These are phyloP conservation scores for Colletotrichum brevisporum DNA, from an alignment of 2,329 filamentous ascomycete genomes.

Conservation along the genomic window DNA sequence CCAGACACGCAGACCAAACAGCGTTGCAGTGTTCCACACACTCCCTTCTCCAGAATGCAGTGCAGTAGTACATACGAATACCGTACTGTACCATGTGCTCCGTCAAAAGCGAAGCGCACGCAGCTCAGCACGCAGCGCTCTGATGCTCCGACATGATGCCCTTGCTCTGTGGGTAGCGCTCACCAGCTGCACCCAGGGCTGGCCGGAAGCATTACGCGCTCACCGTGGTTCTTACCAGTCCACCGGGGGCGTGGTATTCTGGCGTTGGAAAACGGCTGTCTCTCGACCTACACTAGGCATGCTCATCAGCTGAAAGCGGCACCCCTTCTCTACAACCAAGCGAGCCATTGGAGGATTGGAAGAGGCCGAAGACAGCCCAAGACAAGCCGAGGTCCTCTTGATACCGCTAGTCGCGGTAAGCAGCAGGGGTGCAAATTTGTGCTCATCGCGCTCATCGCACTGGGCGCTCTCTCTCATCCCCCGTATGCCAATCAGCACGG, in stretches of 20 bases:
- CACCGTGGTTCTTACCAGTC: slow-evolving; percentile 11
- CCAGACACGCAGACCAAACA: slow-evolving; percentile 21
- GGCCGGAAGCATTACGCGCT: slow-evolving; percentile 37
- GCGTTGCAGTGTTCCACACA: slow-evolving; percentile 21
- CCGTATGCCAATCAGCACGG: slow-evolving; percentile 25
- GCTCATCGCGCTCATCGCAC: slow-evolving; percentile 41
- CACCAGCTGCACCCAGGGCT: slow-evolving; percentile 28
- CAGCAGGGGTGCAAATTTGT: slow-evolving; percentile 21
- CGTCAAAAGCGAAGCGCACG: too few relatives aligned
- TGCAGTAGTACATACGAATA: slow-evolving; percentile 7
- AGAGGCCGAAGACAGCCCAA: slow-evolving; percentile 25
- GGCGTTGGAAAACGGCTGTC: slow-evolving; percentile 3
- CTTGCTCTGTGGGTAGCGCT: slow-evolving; percentile 23
- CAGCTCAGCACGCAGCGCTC: neutral
- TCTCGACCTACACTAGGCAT: slow-evolving; percentile 3
- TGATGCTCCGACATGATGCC: slow-evolving; percentile 7
- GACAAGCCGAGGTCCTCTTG: slow-evolving; percentile 31
- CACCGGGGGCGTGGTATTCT: slow-evolving; percentile 1
- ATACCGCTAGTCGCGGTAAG: slow-evolving; percentile 35
- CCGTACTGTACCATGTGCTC: too few relatives aligned
- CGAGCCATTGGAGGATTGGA: slow-evolving; percentile 16
- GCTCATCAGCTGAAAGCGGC: slow-evolving; percentile 25
- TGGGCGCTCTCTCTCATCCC: slow-evolving; percentile 45
- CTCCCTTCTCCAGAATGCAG: slow-evolving; percentile 20
- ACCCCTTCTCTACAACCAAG: slow-evolving; percentile 9